phyloP scores from a whole-genome alignment of 139 green algal species.

The Asterochloris erici region DNA sequence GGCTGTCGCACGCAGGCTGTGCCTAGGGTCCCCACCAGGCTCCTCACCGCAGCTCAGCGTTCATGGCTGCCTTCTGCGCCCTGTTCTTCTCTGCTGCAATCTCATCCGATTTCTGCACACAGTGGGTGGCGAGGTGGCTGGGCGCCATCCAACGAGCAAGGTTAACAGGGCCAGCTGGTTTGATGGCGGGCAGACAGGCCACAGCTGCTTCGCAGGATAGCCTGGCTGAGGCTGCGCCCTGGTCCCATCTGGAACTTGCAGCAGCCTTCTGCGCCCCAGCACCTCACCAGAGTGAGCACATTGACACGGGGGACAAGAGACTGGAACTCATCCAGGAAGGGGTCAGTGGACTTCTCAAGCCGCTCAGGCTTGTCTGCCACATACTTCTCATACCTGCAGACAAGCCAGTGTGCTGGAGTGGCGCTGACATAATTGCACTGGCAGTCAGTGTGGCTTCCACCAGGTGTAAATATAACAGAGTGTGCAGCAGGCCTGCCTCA shows the following conservation, averaged over 20 bases:
- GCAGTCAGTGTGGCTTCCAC: neutral
- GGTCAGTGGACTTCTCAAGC: constrained; percentile 49
- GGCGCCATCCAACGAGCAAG: neutral
- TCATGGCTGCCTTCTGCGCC: constrained; percentile 64
- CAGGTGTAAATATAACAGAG: neutral
- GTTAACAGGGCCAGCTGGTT: too few relatives aligned
- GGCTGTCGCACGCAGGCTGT: neutral
- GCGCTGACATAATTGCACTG: neutral
- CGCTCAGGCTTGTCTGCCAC: constrained; percentile 31
- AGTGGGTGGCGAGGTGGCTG: too few relatives aligned
- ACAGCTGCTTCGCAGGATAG: too few relatives aligned
- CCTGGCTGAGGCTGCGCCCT: too few relatives aligned
- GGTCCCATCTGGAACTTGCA: neutral
- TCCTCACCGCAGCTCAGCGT: constrained; percentile 74
- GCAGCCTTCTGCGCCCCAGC: neutral
- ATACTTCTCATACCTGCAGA: constrained; percentile 76
- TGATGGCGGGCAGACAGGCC: too few relatives aligned
- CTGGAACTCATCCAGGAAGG: constrained; percentile 64
- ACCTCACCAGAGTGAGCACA: constrained; percentile 60
- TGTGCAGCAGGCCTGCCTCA: neutral
- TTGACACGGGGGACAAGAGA: constrained; percentile 56
- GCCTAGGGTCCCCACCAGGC: neutral
- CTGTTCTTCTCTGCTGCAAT: constrained; percentile 68
- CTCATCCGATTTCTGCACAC: constrained; percentile 62
- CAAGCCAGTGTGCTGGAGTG: neutral